These are phyloP conservation scores for Penicillium riverlandense DNA, from an alignment of 495 filamentous ascomycete genomes.

Conservation along the genomic window DNA sequence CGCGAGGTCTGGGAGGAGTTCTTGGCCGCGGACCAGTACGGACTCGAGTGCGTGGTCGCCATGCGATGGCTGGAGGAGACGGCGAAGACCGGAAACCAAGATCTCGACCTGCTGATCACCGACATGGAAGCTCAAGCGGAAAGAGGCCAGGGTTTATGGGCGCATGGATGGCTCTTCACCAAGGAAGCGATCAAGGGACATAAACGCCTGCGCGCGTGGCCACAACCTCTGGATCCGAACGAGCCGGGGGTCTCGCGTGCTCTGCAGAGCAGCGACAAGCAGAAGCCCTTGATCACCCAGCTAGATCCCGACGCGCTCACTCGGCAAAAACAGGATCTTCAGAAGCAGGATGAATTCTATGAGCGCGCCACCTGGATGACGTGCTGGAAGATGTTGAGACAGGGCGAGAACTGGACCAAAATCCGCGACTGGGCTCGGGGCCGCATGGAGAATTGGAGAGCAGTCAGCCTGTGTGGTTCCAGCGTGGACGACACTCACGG, in stretches of 20 bases:
- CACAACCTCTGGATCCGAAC: constrained; percentile 55
- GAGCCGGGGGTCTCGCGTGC: constrained; percentile 47
- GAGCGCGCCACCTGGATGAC: constrained; percentile 83
- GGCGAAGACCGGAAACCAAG: constrained; percentile 52
- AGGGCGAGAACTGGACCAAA: constrained; percentile 62
- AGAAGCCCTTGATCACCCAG: constrained; percentile 70
- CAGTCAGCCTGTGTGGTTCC: constrained; percentile 43
- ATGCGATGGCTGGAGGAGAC: constrained; percentile 77
- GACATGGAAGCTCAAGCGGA: constrained; percentile 57
- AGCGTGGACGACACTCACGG: constrained; percentile 25
- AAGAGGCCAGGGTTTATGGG: constrained; percentile 59
- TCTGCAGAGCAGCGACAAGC: constrained; percentile 48
- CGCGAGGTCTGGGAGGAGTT: constrained; percentile 58
- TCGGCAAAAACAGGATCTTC: constrained; percentile 65
- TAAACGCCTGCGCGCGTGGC: constrained; percentile 66
- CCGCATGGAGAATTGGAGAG: constrained; percentile 78
- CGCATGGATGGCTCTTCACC: constrained; percentile 87
- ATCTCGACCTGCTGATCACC: constrained; percentile 68
- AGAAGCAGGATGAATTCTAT: constrained; percentile 74
- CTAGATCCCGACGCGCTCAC: constrained; percentile 86
- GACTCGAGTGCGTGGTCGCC: constrained; percentile 64
- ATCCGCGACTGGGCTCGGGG: constrained; percentile 76
- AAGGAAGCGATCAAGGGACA: constrained; percentile 81
- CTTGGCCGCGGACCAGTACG: constrained; percentile 58
- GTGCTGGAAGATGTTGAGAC: constrained; percentile 81